phyloP scores from a whole-genome alignment of 768 basidiomycete genomes.

The Tulasnella sp. region DNA sequence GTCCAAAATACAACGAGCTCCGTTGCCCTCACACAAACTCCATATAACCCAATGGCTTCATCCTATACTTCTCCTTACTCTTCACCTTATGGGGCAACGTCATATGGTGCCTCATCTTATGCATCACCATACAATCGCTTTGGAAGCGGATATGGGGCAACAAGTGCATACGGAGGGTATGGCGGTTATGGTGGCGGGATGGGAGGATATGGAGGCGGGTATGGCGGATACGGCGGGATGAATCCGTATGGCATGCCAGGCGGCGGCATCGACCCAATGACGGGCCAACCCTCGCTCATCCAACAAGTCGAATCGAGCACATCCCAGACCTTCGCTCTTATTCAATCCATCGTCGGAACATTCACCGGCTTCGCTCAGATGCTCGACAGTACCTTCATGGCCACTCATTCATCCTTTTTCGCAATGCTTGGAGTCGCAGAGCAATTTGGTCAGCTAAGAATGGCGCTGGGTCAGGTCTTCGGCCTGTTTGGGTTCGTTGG shows the following conservation, averaged over 20 bases:
- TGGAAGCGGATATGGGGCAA: constrained; percentile 33
- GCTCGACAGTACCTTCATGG: constrained; percentile 96
- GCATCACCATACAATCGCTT: constrained; percentile 34
- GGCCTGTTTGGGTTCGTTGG: constrained; percentile 82
- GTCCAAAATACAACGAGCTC: constrained; percentile 20
- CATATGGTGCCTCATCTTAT: constrained; percentile 5
- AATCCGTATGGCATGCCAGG: constrained; percentile 28
- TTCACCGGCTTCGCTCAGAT: constrained; percentile 93
- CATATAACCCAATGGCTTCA: constrained; percentile 13
- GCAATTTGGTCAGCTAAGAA: constrained; percentile 83
- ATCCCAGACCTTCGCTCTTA: constrained; percentile 81
- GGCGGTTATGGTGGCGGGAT: constrained; percentile 35
- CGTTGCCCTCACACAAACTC: constrained; percentile 2
- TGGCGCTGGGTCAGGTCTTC: constrained; percentile 87
- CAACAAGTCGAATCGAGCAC: constrained; percentile 85
- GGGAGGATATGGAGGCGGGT: constrained; percentile 31
- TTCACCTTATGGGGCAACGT: constrained; percentile 23
- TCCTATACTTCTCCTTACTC: constrained; percentile 31
- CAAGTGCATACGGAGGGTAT: constrained; percentile 30
- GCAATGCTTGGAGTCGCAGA: constrained; percentile 84
- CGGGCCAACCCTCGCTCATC: constrained; percentile 53
- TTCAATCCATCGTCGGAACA: constrained; percentile 92
- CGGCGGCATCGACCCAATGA: constrained; percentile 32
- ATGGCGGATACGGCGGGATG: constrained; percentile 30
- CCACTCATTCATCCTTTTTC: constrained; percentile 89